A percentile compares a stretch with the other conserved stretches of the same genome.
Evolutionary conservation across 352 stramenopile species (phyloP).

Genomic region (Globisporangium nagaii): DNA sequence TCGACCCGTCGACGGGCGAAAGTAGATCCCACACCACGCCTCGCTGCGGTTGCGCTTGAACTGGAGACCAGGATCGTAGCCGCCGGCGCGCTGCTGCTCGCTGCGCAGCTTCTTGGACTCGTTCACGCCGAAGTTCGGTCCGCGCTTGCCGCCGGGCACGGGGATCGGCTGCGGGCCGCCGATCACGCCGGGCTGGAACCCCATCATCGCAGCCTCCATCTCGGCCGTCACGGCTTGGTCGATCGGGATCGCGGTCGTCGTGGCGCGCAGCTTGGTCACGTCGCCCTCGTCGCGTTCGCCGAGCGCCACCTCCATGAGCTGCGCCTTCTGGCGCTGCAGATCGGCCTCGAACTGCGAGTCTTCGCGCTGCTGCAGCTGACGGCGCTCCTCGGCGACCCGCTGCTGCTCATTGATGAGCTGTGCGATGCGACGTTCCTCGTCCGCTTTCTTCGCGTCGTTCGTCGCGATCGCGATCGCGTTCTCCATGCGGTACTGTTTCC

Average conservation of each 20-base stretch:
- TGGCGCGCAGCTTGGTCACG: conserved; percentile 62
- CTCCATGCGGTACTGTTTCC: conserved; percentile 82
- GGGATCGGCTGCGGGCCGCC: conserved; percentile 70
- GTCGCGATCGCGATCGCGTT: conserved; percentile 80
- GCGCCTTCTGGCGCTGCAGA: conserved; percentile 70
- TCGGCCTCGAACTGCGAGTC: conserved; percentile 80
- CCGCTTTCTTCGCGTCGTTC: conserved; percentile 82
- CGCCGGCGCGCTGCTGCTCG: conserved; percentile 74
- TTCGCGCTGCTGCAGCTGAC: conserved; percentile 70
- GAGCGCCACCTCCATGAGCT: conserved; percentile 83
- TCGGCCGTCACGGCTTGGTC: conserved; percentile 83
- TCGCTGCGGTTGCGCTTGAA: conserved; percentile 79
- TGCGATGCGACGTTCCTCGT: conserved; percentile 82
- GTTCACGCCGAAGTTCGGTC: conserved; percentile 71
- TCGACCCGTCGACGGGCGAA: conserved; percentile 35
- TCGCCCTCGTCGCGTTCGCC: conserved; percentile 79
- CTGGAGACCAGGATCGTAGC: conserved; percentile 70
- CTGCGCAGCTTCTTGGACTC: conserved; percentile 74
- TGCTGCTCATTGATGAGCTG: conserved; percentile 83
- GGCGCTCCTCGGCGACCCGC: conserved; percentile 67
- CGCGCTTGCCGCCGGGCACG: conserved; percentile 74
- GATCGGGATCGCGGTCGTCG: conserved; percentile 79
- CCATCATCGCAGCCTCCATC: conserved; percentile 88
- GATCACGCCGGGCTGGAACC: conserved; percentile 71
- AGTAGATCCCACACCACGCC: conserved; percentile 77